These are phyloP conservation scores for Annulohypoxylon bovei DNA, from an alignment of 495 filamentous ascomycete genomes.

Conservation along the genomic window DNA sequence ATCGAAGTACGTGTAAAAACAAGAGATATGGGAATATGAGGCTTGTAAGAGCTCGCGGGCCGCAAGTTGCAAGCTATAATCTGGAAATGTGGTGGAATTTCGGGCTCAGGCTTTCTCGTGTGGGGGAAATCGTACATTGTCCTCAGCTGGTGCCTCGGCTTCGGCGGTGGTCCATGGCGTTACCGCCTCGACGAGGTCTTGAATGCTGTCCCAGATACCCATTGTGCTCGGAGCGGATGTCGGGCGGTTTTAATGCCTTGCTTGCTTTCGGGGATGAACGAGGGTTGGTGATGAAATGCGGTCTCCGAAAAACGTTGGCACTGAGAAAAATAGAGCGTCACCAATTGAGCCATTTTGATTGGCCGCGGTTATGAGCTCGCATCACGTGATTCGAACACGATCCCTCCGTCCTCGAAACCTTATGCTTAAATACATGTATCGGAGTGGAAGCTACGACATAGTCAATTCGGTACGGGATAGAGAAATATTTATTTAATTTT, in stretches of 20 bases:
- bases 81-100: conserved; percentile 57
- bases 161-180: conserved; percentile 64
- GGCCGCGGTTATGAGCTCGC: conserved; percentile 33
- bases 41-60: conserved; percentile 64
- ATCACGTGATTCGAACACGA: conserved; percentile 45
- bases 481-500: conserved; percentile 12
- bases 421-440: neutral
- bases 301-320: conserved; percentile 37
- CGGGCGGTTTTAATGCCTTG: conserved; percentile 55
- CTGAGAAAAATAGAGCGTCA: conserved; percentile 55
- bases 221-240: conserved; percentile 53
- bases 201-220: conserved; percentile 66
- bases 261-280: conserved; percentile 41
- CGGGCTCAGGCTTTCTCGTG: conserved; percentile 71
- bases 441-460: neutral
- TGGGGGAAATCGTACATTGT: conserved; percentile 45
- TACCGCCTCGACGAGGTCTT: conserved; percentile 64
- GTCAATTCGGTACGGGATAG: conserved; percentile 1
- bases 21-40: conserved; percentile 63
- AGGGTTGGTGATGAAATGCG: conserved; percentile 47
- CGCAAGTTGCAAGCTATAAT: neutral
- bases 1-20: conserved; percentile 51
- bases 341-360: conserved; percentile 59
- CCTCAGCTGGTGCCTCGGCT: conserved; percentile 62
- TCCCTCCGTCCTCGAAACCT: conserved; percentile 11